Percentiles rank a stretch among this genome's conserved stretches.
These are phyloP conservation scores for Backusella psychrophila DNA, from an alignment of 192 early-diverging fungal genomes.

Conservation along the genomic window DNA sequence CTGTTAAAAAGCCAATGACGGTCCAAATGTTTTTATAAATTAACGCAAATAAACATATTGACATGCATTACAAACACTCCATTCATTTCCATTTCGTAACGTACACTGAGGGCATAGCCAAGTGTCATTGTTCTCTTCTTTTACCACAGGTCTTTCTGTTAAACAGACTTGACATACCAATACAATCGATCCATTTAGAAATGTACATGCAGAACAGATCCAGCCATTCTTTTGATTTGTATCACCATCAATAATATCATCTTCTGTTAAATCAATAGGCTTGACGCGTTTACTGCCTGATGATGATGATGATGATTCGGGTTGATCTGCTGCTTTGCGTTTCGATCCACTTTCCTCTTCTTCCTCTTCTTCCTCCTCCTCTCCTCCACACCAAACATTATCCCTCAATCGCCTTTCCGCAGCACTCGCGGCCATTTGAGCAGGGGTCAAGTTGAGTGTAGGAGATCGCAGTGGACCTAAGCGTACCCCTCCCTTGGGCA, in stretches of 20 bases:
- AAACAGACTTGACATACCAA: conserved; percentile 50
- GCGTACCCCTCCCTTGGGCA: conserved; percentile 51
- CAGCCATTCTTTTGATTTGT: conserved; percentile 25
- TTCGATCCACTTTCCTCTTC: not conserved
- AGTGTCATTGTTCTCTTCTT: not conserved
- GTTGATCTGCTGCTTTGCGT: not conserved
- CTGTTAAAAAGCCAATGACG: conserved; percentile 74
- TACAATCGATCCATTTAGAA: conserved; percentile 42
- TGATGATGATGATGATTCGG: not conserved
- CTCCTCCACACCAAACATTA: conserved; percentile 66
- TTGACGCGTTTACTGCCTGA: not conserved
- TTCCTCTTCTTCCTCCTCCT: not conserved
- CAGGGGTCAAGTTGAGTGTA: conserved; percentile 41
- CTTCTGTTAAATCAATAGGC: not conserved
- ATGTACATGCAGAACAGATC: conserved; percentile 57
- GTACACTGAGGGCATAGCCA: not conserved
- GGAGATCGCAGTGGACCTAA: conserved; percentile 29
- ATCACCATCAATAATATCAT: not conserved
- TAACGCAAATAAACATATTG: conserved; percentile 3
- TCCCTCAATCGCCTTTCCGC: conserved; percentile 65
- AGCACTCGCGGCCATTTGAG: conserved; percentile 63
- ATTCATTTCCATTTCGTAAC: not conserved
- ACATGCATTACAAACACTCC: conserved; percentile 5
- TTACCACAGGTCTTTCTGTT: conserved; percentile 14
- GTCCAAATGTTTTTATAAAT: conserved; percentile 58